Conservation (phyloP, 2,329 filamentous ascomycete genomes). For the Paecilomyces dactylethromorphus region DNA sequence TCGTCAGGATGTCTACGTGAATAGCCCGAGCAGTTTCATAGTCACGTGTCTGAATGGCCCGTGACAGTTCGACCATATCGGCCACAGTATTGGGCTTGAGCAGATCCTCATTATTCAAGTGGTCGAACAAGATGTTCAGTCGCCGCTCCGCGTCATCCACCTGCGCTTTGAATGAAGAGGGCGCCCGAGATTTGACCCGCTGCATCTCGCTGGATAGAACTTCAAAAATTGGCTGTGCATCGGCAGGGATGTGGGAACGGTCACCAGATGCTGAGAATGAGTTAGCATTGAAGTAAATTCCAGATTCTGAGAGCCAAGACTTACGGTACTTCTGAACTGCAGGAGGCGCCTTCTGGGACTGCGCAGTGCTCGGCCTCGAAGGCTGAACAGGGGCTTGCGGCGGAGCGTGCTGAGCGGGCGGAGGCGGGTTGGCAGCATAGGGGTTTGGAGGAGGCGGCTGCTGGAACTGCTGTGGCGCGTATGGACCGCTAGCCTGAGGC, state of each 20-base stretch:
- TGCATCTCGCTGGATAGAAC: slow-evolving; percentile 79
- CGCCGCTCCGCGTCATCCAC: slow-evolving; percentile 93
- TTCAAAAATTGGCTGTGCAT: slow-evolving; percentile 72
- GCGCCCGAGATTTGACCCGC: slow-evolving; percentile 77
- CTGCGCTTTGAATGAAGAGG: slow-evolving; percentile 77
- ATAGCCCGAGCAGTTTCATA: slow-evolving; percentile 61
- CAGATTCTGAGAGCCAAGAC: slow-evolving; percentile 19
- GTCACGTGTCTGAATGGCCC: slow-evolving; percentile 61
- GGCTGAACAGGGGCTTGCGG: slow-evolving; percentile 32
- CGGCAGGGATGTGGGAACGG: slow-evolving; percentile 76
- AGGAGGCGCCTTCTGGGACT: slow-evolving; percentile 44
- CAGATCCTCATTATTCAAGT: slow-evolving; percentile 91
- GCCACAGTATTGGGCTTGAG: slow-evolving; percentile 64
- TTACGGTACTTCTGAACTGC: slow-evolving; percentile 62
- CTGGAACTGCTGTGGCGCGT: slow-evolving; percentile 48
- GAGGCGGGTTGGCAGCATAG: slow-evolving; percentile 42
- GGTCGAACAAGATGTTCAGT: slow-evolving; percentile 88
- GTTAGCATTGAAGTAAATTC: slow-evolving; percentile 8
- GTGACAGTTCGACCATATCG: slow-evolving; percentile 46
- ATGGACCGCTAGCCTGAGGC: slow-evolving; percentile 42
- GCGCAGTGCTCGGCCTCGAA: slow-evolving; percentile 42
- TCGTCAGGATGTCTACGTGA: slow-evolving; percentile 68
- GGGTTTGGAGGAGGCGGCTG: slow-evolving; percentile 33
- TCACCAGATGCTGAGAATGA: slow-evolving; percentile 58
- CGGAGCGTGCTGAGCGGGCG: slow-evolving; percentile 31